A percentile compares a stretch with the other conserved stretches of the same genome.
Conservation (phyloP, 495 filamentous ascomycete genomes). For the Beverwykella pulmonaria region DNA sequence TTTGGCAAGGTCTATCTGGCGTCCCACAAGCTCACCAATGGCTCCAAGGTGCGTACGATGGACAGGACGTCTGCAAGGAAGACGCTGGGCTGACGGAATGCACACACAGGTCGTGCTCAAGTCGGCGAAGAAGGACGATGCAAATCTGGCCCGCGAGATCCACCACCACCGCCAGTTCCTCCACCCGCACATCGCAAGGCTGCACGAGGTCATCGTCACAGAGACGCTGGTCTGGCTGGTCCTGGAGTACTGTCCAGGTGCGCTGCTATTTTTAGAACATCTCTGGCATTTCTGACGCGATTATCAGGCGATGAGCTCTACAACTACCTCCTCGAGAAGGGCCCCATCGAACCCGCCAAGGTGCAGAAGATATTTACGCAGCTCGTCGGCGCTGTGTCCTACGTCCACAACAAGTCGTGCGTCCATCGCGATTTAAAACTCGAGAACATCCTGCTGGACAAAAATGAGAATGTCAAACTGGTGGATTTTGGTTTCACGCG, state of each 20-base stretch:
- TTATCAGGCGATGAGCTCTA: conserved; percentile 88
- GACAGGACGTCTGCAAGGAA: not conserved
- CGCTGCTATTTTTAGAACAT: conserved; percentile 30
- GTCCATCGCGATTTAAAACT: conserved; percentile 96
- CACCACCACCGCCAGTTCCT: conserved; percentile 98
- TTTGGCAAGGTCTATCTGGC: conserved; percentile 99
- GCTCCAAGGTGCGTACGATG: conserved; percentile 75
- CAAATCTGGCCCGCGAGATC: conserved; percentile 94
- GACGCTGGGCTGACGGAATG: not conserved
- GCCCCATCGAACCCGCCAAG: conserved; percentile 80
- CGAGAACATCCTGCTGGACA: conserved; percentile 96
- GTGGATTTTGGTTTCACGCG: conserved; percentile 98
- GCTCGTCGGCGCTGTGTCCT: conserved; percentile 90
- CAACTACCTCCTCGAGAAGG: conserved; percentile 87
- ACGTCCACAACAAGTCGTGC: conserved; percentile 93
- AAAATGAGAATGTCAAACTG: conserved; percentile 97
- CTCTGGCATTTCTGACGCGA: conserved; percentile 8
- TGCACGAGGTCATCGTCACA: conserved; percentile 98
- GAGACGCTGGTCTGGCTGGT: conserved; percentile 94
- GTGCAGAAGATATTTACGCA: conserved; percentile 96
- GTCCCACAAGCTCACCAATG: conserved; percentile 96
- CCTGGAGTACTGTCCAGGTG: conserved; percentile 95
- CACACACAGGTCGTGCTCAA: conserved; percentile 86
- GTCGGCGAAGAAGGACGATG: conserved; percentile 92
- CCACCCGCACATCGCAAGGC: conserved; percentile 92